Percentiles rank a stretch among this genome's conserved stretches.
phyloP scores from a whole-genome alignment of 192 early-diverging fungal species.

The Backusella psychrophila region DNA sequence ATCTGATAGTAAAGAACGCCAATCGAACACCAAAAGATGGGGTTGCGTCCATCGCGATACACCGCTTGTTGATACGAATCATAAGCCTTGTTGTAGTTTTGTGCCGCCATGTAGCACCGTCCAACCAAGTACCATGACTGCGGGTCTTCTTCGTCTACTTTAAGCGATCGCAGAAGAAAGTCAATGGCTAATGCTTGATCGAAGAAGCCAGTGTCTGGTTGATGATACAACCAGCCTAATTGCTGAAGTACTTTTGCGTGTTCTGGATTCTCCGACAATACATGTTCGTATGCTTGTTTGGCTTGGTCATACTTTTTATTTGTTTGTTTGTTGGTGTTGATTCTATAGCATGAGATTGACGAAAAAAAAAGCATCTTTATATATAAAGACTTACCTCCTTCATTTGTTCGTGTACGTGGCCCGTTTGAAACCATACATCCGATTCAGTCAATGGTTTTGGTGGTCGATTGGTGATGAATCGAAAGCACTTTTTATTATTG shows the following conservation, averaged over 20 bases:
- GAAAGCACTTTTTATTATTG: conserved; percentile 68
- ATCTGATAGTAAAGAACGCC: conserved; percentile 98
- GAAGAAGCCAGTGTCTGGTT: conserved; percentile 74
- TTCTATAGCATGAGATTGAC: neutral
- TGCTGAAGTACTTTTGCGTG: conserved; percentile 97
- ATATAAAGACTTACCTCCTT: conserved; percentile 64
- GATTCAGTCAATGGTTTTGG: conserved; percentile 93
- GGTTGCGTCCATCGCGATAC: conserved; percentile 88
- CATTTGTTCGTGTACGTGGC: conserved; percentile 94
- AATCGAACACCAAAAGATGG: conserved; percentile 99
- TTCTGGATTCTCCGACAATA: conserved; percentile 85
- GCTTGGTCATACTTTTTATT: conserved; percentile 56
- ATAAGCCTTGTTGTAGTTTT: conserved; percentile 95
- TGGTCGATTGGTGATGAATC: conserved; percentile 80
- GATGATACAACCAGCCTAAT: conserved; percentile 94
- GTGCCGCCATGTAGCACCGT: conserved; percentile 94
- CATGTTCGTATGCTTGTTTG: conserved; percentile 90
- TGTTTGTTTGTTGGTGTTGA: neutral
- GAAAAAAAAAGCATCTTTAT: neutral
- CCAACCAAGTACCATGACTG: conserved; percentile 96
- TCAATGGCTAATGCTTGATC: conserved; percentile 85
- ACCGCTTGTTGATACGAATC: conserved; percentile 98
- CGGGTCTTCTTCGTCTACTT: conserved; percentile 80
- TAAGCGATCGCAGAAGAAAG: conserved; percentile 81
- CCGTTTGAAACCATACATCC: conserved; percentile 99